Evolutionary conservation across 2,329 filamentous ascomycete genomes (phyloP).

Genomic region (Diaporthe nobilis): DNA sequence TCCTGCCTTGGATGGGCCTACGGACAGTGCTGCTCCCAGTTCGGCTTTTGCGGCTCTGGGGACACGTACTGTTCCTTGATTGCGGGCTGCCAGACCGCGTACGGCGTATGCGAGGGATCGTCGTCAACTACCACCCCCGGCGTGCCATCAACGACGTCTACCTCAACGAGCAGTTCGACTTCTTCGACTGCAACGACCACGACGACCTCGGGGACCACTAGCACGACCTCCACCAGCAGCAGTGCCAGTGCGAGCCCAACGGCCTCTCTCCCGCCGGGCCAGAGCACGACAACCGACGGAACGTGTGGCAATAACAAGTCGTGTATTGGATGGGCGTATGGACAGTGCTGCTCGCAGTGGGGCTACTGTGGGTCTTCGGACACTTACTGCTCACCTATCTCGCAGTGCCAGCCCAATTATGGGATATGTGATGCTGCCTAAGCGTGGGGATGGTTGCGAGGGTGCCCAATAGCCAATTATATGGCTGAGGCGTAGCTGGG

Average conservation of each 20-base stretch:
- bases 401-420: slow-evolving; percentile 32
- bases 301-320: slow-evolving; percentile 33
- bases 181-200: not conserved
- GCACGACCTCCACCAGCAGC: not conserved
- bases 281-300: slow-evolving; percentile 25
- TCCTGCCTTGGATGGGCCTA: slow-evolving; percentile 28
- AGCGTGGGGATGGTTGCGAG: not conserved
- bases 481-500: not conserved
- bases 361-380: slow-evolving; percentile 32
- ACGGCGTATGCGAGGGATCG: slow-evolving; percentile 9
- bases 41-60: slow-evolving; percentile 22
- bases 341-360: slow-evolving; percentile 37
- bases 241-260: slow-evolving; percentile 26
- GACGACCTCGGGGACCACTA: slow-evolving; percentile 5
- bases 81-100: slow-evolving; percentile 13
- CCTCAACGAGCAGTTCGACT: not conserved
- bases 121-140: not conserved
- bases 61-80: slow-evolving; percentile 22
- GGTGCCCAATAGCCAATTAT: no score
- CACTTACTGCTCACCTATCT: slow-evolving; percentile 28
- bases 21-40: slow-evolving; percentile 39
- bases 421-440: slow-evolving; percentile 31
- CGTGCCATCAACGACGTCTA: slow-evolving; percentile 1
- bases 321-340: slow-evolving; percentile 29
- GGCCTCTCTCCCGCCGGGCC: slow-evolving; percentile 5